These are phyloP conservation scores for Phytophthora pistaciae DNA, from an alignment of 352 stramenopile species.

Conservation along the genomic window DNA sequence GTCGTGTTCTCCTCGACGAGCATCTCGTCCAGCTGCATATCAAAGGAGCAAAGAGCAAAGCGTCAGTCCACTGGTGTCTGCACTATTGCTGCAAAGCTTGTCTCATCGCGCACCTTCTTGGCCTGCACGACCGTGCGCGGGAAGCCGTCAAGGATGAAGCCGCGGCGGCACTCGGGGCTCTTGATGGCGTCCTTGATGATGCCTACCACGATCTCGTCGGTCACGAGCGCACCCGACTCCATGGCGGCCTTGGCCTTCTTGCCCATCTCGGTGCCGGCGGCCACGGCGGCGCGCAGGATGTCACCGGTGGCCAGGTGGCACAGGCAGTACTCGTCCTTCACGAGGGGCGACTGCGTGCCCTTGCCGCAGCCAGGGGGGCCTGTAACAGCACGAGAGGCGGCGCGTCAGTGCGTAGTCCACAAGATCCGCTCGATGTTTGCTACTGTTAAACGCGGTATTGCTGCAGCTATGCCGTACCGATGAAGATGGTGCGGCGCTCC, in stretches of 20 bases:
- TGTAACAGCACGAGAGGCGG: constrained; percentile 15
- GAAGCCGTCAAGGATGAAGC: constrained; percentile 99
- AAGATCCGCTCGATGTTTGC: not conserved
- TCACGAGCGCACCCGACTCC: constrained; percentile 95
- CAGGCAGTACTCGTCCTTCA: constrained; percentile 98
- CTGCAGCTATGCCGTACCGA: constrained; percentile 65
- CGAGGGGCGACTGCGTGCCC: constrained; percentile 98
- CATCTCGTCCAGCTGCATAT: constrained; percentile 95
- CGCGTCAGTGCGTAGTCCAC: constrained; percentile 8
- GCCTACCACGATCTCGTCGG: constrained; percentile 99
- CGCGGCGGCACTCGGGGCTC: constrained; percentile 96
- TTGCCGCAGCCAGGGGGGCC: constrained; percentile 97
- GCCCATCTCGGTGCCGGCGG: constrained; percentile 97
- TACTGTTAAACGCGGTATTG: not conserved
- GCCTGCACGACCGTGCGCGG: constrained; percentile 98
- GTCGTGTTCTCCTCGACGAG: constrained; percentile 89
- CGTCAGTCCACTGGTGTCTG: not conserved
- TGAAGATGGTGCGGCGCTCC: constrained; percentile 95
- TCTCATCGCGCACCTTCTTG: constrained; percentile 78
- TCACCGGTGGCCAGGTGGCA: constrained; percentile 99
- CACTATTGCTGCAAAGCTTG: not conserved
- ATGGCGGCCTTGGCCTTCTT: constrained; percentile 99
- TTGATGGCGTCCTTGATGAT: constrained; percentile 99
- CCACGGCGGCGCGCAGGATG: constrained; percentile 98
- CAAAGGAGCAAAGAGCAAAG: not conserved